These are phyloP conservation scores for Xylariaceae sp. DNA, from an alignment of 2,329 filamentous ascomycete genomes.

Conservation along the genomic window DNA sequence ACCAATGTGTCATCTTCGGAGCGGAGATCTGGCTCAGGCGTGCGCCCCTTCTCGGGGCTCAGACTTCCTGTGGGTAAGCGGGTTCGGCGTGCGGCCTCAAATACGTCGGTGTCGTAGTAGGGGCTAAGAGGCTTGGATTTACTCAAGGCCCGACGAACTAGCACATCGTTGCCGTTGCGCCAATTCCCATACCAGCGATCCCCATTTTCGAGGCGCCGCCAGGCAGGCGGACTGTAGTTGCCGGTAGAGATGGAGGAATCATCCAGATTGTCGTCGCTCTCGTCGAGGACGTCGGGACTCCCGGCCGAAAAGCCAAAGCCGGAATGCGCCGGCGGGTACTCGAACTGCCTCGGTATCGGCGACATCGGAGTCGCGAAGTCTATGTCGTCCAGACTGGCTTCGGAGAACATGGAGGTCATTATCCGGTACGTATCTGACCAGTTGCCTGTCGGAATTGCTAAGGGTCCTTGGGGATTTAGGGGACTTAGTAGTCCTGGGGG, in stretches of 20 bases:
- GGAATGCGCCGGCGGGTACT: conserved; percentile 39
- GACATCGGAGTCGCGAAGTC: conserved; percentile 41
- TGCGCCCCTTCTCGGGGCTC: conserved; percentile 49
- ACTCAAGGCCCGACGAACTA: conserved; percentile 41
- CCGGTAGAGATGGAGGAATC: conserved; percentile 42
- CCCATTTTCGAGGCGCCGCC: conserved; percentile 56
- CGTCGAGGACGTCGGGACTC: conserved; percentile 35
- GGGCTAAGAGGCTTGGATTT: conserved; percentile 18
- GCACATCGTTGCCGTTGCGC: conserved; percentile 50
- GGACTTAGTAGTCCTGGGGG: not conserved
- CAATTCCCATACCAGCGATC: conserved; percentile 56
- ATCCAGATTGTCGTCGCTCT: conserved; percentile 39
- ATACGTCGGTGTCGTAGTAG: conserved; percentile 33
- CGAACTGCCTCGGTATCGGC: conserved; percentile 34
- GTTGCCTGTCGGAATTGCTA: conserved; percentile 12
- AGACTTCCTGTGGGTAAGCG: conserved; percentile 50
- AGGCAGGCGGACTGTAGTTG: conserved; percentile 57
- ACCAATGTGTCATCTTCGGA: conserved; percentile 35
- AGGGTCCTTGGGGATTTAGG: not conserved
- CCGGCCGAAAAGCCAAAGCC: conserved; percentile 37
- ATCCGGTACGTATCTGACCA: conserved; percentile 14
- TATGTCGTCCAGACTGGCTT: conserved; percentile 52
- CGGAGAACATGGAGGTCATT: conserved; percentile 33
- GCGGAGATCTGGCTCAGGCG: conserved; percentile 40
- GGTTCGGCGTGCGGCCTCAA: conserved; percentile 49